These are phyloP conservation scores for Phytophthora multivora DNA, from an alignment of 352 stramenopile species.

Conservation along the genomic window DNA sequence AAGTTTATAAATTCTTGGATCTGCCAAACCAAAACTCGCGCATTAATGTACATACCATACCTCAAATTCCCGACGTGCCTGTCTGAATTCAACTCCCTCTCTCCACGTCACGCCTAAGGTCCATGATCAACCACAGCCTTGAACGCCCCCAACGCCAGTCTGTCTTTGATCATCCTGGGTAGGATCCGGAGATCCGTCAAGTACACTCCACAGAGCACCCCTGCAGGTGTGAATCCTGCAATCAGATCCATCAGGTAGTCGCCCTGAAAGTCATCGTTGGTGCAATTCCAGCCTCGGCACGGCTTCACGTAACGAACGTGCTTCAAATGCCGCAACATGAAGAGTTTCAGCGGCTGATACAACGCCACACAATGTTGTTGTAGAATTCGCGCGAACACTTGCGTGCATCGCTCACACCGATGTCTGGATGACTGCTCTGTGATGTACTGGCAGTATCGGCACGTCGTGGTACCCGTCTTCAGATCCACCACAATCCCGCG, in stretches of 20 bases:
- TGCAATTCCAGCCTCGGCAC: slow-evolving; percentile 24
- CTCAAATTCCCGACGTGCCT: background rate
- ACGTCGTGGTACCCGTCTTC: slow-evolving; percentile 6
- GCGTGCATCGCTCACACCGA: slow-evolving; percentile 30
- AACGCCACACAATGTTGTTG: slow-evolving; percentile 29
- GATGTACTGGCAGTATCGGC: slow-evolving; percentile 25
- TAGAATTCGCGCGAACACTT: slow-evolving; percentile 21
- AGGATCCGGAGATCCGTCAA: slow-evolving; percentile 30
- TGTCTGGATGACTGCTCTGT: slow-evolving; percentile 13
- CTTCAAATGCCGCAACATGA: slow-evolving; percentile 30
- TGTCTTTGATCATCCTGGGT: slow-evolving; percentile 9
- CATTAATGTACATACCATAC: slow-evolving; percentile 1
- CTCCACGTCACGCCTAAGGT: background rate
- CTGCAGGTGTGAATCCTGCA: slow-evolving; percentile 25
- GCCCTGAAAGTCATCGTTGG: slow-evolving; percentile 4
- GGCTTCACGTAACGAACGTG: slow-evolving; percentile 35
- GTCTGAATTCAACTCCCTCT: too few species aligned
- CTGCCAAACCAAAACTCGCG: background rate
- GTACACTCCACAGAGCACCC: slow-evolving; percentile 35
- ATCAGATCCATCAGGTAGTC: slow-evolving; percentile 29
- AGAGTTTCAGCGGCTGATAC: slow-evolving; percentile 32
- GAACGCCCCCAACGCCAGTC: slow-evolving; percentile 23
- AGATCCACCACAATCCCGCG: slow-evolving; percentile 23
- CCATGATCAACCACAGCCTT: slow-evolving; percentile 6
- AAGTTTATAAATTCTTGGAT: background rate